These are phyloP conservation scores for Boletus bicolor DNA, from an alignment of 768 basidiomycete genomes.

Conservation along the genomic window DNA sequence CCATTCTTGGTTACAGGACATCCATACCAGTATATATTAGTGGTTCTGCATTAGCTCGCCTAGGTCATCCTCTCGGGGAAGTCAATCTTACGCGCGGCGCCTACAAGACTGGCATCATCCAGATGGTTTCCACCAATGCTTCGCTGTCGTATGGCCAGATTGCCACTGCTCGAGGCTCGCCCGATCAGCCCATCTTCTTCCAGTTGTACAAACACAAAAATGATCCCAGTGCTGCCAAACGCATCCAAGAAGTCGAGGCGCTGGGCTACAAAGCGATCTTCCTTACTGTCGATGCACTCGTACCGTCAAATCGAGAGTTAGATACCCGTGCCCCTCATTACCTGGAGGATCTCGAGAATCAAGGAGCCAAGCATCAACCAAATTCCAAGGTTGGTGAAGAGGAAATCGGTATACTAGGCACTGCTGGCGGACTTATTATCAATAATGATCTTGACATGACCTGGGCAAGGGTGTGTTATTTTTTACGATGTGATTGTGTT, in stretches of 20 bases:
- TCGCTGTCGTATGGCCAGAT: slow-evolving; percentile 66
- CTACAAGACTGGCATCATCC: slow-evolving; percentile 64
- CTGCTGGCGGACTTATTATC: slow-evolving; percentile 62
- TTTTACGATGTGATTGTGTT: neutral
- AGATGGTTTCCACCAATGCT: slow-evolving; percentile 81
- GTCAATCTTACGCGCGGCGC: slow-evolving; percentile 75
- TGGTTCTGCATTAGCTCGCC: slow-evolving; percentile 77
- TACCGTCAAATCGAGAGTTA: slow-evolving; percentile 74
- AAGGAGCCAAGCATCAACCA: slow-evolving; percentile 25
- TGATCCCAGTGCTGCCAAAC: slow-evolving; percentile 60
- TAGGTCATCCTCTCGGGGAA: slow-evolving; percentile 91
- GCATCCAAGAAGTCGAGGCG: slow-evolving; percentile 65
- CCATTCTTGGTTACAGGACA: slow-evolving; percentile 66
- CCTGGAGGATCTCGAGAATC: slow-evolving; percentile 52
- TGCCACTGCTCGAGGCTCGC: slow-evolving; percentile 48
- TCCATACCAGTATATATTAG: slow-evolving; percentile 81
- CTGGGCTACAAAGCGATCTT: slow-evolving; percentile 87
- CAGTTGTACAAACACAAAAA: slow-evolving; percentile 83
- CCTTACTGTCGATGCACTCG: slow-evolving; percentile 88
- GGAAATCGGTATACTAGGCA: slow-evolving; percentile 48
- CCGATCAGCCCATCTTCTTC: slow-evolving; percentile 68
- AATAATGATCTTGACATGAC: slow-evolving; percentile 76
- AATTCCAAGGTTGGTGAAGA: slow-evolving; percentile 31
- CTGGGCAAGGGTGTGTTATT: slow-evolving; percentile 56
- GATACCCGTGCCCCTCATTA: slow-evolving; percentile 63